These are phyloP conservation scores for Aspergillus tanneri DNA, from an alignment of 2,329 filamentous ascomycete genomes.

Conservation along the genomic window DNA sequence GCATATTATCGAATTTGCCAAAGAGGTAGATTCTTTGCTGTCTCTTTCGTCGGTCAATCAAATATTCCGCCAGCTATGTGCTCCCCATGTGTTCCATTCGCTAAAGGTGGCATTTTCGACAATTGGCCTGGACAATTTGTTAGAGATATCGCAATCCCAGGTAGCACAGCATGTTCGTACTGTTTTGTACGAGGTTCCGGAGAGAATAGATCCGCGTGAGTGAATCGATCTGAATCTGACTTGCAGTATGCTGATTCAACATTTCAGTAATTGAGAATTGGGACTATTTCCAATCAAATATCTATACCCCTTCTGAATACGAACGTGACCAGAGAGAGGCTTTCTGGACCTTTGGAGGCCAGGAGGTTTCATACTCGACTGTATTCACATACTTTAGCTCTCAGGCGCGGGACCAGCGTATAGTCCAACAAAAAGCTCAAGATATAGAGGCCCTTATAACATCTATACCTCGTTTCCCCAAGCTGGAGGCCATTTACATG, in stretches of 20 bases:
- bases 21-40: neutral
- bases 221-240: neutral
- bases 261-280: neutral
- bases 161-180: constrained; percentile 3
- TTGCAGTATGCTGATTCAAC: neutral
- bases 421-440: neutral
- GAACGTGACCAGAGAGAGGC: constrained; percentile 3
- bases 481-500: constrained; percentile 4
- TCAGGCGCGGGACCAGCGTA: constrained; percentile 1
- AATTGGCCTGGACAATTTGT: neutral
- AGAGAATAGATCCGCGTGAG: constrained; percentile 4
- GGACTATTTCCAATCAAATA: constrained; percentile 3
- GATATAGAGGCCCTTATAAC: constrained; percentile 1
- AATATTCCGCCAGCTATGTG: neutral
- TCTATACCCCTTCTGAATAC: constrained; percentile 9
- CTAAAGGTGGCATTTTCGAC: neutral
- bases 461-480: neutral
- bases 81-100: neutral
- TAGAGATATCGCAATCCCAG: constrained; percentile 2
- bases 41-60: neutral
- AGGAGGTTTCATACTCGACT: neutral
- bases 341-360: constrained; percentile 4
- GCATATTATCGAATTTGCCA: neutral
- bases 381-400: constrained; percentile 7
- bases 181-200: constrained; percentile 1